These are phyloP conservation scores for Jasminum sambac DNA, from an alignment of 257 asterid genomes.

Conservation along the genomic window DNA sequence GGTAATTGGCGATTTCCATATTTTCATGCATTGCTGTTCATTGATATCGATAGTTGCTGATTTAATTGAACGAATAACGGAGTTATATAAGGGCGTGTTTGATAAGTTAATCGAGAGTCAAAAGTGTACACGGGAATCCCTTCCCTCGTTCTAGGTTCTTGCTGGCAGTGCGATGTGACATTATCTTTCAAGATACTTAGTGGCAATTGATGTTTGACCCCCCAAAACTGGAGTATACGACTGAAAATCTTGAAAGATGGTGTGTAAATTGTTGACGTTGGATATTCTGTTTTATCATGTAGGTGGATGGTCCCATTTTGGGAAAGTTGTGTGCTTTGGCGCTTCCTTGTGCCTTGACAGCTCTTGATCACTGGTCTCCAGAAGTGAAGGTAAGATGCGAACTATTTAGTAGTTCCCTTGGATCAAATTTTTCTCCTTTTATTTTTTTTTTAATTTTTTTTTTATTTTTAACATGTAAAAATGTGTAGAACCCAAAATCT, in stretches of 20 bases:
- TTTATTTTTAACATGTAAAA: conserved; percentile 9
- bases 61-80: neutral
- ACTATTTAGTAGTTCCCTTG: neutral
- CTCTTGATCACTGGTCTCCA: conserved; percentile 97
- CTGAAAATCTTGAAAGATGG: neutral
- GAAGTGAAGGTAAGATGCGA: conserved; percentile 74
- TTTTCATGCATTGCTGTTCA: neutral
- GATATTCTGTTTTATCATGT: conserved; percentile 18
- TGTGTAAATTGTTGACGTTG: neutral
- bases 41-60: neutral
- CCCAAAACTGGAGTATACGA: neutral
- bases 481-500: neutral
- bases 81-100: neutral
- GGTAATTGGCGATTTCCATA: conserved; percentile 34
- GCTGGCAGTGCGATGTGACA: neutral
- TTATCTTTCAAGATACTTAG: neutral
- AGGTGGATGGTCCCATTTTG: conserved; percentile 72
- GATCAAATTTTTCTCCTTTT: neutral
- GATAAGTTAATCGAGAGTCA: neutral
- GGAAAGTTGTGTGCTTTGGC: conserved; percentile 78
- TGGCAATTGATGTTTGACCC: neutral
- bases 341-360: conserved; percentile 83
- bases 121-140: neutral
- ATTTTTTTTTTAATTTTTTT: neutral
- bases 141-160: neutral